Conservation (phyloP, 2,329 filamentous ascomycete genomes). For the Aspergillus caelatus region DNA sequence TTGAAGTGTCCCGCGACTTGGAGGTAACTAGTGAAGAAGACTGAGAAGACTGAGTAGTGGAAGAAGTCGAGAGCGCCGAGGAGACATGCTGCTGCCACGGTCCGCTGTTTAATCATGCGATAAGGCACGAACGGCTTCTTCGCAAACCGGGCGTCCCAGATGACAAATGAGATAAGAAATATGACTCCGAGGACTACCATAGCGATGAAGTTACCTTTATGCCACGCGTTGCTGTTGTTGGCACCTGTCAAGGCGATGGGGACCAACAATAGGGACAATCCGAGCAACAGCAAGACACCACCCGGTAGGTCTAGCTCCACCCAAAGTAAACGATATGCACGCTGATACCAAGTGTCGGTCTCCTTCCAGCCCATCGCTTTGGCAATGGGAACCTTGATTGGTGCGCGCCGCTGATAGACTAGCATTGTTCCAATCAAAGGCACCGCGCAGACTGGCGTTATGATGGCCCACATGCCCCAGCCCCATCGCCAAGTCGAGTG, state of each 20-base stretch:
- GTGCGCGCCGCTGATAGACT: conserved; percentile 32
- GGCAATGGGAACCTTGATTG: not conserved
- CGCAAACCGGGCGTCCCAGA: conserved; percentile 44
- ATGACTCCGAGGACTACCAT: conserved; percentile 38
- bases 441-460: conserved; percentile 38
- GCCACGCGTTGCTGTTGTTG: conserved; percentile 29
- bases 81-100: conserved; percentile 43
- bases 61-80: conserved; percentile 42
- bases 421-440: conserved; percentile 38
- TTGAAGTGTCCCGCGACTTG: conserved; percentile 43
- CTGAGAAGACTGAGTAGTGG: conserved; percentile 40
- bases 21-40: conserved; percentile 47
- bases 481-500: conserved; percentile 47
- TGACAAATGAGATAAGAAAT: conserved; percentile 28
- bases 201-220: conserved; percentile 39
- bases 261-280: conserved; percentile 39
- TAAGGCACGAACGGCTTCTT: conserved; percentile 44
- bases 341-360: conserved; percentile 21
- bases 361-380: conserved; percentile 6
- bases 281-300: conserved; percentile 34
- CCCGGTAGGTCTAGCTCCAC: conserved; percentile 40
- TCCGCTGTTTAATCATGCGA: conserved; percentile 41
- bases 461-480: conserved; percentile 48
- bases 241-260: conserved; percentile 44
- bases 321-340: conserved; percentile 22